Evolutionary conservation across 2,329 filamentous ascomycete species (phyloP).

Genomic region (Lasiodiplodia theobromae): DNA sequence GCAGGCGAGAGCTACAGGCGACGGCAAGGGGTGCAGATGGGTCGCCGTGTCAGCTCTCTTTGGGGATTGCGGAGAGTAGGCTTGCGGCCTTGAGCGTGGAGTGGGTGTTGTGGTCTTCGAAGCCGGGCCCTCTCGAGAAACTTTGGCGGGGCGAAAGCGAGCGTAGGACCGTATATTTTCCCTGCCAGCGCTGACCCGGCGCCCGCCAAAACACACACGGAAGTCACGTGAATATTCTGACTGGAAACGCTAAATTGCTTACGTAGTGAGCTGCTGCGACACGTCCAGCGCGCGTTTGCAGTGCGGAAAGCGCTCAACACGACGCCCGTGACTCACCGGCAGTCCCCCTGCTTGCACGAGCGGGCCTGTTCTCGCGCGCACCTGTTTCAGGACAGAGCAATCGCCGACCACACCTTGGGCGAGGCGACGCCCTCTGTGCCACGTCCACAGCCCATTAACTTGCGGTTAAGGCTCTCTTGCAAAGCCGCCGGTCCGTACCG

Average conservation of each 20-base stretch:
- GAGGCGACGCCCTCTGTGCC: not conserved
- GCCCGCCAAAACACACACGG: not conserved
- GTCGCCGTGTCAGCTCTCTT: conserved; percentile 2
- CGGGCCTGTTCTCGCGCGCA: not conserved
- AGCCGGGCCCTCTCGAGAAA: not conserved
- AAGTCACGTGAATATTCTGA: conserved; percentile 1
- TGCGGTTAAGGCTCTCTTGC: not conserved
- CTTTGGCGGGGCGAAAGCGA: conserved; percentile 6
- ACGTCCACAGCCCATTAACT: not conserved
- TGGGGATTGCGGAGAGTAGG: not conserved
- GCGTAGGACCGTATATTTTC: conserved; percentile 1
- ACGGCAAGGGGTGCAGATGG: conserved; percentile 13
- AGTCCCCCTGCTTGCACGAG: not conserved
- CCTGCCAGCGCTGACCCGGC: not conserved
- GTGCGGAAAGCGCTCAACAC: not conserved
- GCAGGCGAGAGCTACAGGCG: conserved; percentile 6
- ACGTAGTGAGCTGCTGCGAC: not conserved
- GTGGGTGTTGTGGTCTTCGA: conserved; percentile 14
- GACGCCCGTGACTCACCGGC: conserved; percentile 14
- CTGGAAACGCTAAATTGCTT: not conserved
- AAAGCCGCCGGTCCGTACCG: not conserved
- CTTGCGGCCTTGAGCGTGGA: conserved; percentile 3
- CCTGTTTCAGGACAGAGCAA: conserved; percentile 14
- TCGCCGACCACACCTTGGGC: conserved; percentile 3
- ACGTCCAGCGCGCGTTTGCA: conserved; percentile 19